Evolutionary conservation across 2,329 filamentous ascomycete species (phyloP), one percentile per base, ranked within the genome.

Genomic region (Ustulina deusta): DNA sequence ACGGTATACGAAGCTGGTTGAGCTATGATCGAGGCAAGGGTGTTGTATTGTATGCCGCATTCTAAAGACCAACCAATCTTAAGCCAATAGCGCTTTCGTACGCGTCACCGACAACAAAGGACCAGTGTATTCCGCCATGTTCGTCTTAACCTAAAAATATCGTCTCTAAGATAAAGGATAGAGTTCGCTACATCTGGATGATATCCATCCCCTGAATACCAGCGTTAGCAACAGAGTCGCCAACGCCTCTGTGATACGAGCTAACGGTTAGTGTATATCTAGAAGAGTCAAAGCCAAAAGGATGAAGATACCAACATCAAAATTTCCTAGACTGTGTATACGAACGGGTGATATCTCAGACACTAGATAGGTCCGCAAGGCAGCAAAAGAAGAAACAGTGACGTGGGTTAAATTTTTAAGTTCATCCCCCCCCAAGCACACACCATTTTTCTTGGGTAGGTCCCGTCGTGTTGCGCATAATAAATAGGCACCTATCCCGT

Each of bases 391-490:
- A n/a, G 36, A 38, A 60, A 34, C 29, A 40, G 48, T 13, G 48
- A 48, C 62, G 54, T 40, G 20, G 62, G 13, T 13, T 44, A 5
- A 27, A 25, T 32, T 51, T 27, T 17, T 17, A 55, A 48, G 40
- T 56, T 56, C 9, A 36, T 2, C 17, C 38, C 11, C 17, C 15
- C 5, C 46, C 42, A 58, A 51, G 42, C 25, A 29, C 25, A 10
- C 44, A 52, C 5, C 22, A 13, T 20, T 25, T 52, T n/a, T 62
- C 44, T 58, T 58, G 58, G 64, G 64, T 66, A 66, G 38, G 64
- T 66, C 27, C 20, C n/a, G 27, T 27, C 51, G 42, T n/a, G n/a
- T n/a, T n/a, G n/a, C n/a, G n/a, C n/a, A n/a, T n/a, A n/a, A n/a
- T n/a, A n/a, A n/a, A n/a, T n/a, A n/a, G n/a, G n/a, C n/a, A n/a